phyloP scores from a whole-genome alignment of 768 basidiomycete species.

The Collybia sp. region DNA sequence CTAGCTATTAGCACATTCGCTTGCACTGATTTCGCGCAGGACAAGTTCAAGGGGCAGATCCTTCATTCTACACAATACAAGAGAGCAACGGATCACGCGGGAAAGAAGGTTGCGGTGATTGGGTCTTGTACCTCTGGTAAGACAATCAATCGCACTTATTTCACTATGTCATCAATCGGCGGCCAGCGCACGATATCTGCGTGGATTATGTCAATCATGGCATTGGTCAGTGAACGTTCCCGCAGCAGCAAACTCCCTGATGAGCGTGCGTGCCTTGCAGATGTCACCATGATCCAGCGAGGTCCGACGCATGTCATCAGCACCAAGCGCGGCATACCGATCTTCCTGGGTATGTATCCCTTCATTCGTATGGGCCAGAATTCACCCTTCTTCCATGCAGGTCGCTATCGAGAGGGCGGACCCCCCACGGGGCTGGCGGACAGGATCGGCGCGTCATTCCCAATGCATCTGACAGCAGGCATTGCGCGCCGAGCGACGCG shows the following conservation, averaged over 20 bases:
- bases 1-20: neutral
- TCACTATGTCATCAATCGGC: neutral
- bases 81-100: constrained; percentile 38
- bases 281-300: constrained; percentile 47
- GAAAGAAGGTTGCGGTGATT: constrained; percentile 58
- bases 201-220: constrained; percentile 34
- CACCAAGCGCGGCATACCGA: constrained; percentile 29
- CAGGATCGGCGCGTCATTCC: constrained; percentile 38
- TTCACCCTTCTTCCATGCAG: constrained; percentile 5
- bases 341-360: constrained; percentile 17
- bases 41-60: constrained; percentile 42
- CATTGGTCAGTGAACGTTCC: constrained; percentile 15
- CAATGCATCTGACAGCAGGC: constrained; percentile 20
- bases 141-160: neutral
- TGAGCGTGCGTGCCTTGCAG: constrained; percentile 26
- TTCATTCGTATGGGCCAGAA: neutral
- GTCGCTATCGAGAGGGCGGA: constrained; percentile 37
- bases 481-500: constrained; percentile 11
- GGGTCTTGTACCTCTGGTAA: constrained; percentile 49
- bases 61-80: constrained; percentile 49
- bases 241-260: constrained; percentile 25
- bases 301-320: constrained; percentile 50
- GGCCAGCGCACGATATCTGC: constrained; percentile 32
- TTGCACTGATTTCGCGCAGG: constrained; percentile 16
- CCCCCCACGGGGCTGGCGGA: constrained; percentile 46